phyloP scores from a whole-genome alignment of 441 rosid species.

The Populus hybrid region DNA sequence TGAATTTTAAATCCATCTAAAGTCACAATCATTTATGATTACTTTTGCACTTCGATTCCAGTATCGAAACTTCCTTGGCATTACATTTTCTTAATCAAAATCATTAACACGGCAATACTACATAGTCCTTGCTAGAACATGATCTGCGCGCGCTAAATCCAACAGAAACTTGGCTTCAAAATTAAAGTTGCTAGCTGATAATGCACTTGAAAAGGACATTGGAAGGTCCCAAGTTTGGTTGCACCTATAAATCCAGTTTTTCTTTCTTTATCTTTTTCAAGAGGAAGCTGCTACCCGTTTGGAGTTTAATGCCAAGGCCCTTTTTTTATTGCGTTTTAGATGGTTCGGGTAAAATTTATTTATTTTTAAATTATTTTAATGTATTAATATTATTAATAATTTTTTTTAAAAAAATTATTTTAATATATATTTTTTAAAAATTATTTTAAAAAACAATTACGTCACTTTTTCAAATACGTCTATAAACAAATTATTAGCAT shows the following conservation, averaged over 20 bases:
- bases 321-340: too few species aligned
- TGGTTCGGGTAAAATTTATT: too few species aligned
- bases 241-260: conserved; percentile 1
- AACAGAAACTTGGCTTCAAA: not conserved
- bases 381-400: too few species aligned
- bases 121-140: not conserved
- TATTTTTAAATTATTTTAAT: too few species aligned
- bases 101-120: not conserved
- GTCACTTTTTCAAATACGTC: too few species aligned
- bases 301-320: too few species aligned
- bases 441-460: too few species aligned
- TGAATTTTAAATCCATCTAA: not conserved
- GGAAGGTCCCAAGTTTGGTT: conserved; percentile 10
- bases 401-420: too few species aligned
- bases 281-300: too few species aligned
- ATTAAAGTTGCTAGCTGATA: not conserved
- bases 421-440: too few species aligned
- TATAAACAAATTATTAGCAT: too few species aligned
- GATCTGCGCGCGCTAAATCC: not conserved
- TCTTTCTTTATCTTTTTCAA: too few species aligned
- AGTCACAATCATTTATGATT: not conserved
- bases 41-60: not conserved
- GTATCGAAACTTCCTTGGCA: not conserved
- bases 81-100: not conserved
- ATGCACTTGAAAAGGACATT: conserved; percentile 15